Evolutionary conservation across 768 basidiomycete species (phyloP).

Genomic region (Tulasnella sp.): DNA sequence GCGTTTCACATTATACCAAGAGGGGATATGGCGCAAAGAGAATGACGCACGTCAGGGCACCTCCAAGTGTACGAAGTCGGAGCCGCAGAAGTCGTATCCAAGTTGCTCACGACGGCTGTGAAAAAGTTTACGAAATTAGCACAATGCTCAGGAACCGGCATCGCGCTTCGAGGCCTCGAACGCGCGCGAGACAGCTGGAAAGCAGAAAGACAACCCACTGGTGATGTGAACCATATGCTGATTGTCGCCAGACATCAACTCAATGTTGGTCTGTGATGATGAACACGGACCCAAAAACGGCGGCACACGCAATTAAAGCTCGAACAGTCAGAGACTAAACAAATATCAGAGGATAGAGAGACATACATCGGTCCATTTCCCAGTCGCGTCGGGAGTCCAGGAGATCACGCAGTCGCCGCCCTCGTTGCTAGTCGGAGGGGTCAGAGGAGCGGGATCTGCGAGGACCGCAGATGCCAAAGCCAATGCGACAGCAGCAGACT

Average conservation of each 20-base stretch:
- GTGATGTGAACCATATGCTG: constrained; percentile 52
- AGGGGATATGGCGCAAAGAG: background rate
- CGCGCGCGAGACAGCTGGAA: background rate
- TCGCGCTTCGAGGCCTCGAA: background rate
- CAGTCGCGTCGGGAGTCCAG: constrained; percentile 39
- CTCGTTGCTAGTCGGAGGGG: constrained; percentile 47
- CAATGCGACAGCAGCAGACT: constrained; percentile 3
- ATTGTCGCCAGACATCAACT: constrained; percentile 74
- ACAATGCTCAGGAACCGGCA: background rate
- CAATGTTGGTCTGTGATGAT: constrained; percentile 35
- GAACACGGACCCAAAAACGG: too few species aligned
- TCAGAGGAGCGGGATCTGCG: constrained; percentile 41
- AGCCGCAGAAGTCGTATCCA: constrained; percentile 24
- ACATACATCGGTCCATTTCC: constrained; percentile 52
- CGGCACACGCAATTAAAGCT: too few species aligned
- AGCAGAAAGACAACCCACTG: constrained; percentile 21
- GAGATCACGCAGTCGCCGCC: constrained; percentile 42
- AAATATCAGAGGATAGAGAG: too few species aligned
- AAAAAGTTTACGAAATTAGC: constrained; percentile 9
- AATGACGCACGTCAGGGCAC: constrained; percentile 51
- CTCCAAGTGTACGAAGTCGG: constrained; percentile 39
- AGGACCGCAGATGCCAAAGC: constrained; percentile 15
- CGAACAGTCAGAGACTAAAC: too few species aligned
- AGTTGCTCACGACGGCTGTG: constrained; percentile 49
- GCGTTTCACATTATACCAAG: background rate